Percentiles rank a stretch among this genome's conserved stretches.
phyloP scores from a whole-genome alignment of 768 basidiomycete species.

The Trametes punicea region DNA sequence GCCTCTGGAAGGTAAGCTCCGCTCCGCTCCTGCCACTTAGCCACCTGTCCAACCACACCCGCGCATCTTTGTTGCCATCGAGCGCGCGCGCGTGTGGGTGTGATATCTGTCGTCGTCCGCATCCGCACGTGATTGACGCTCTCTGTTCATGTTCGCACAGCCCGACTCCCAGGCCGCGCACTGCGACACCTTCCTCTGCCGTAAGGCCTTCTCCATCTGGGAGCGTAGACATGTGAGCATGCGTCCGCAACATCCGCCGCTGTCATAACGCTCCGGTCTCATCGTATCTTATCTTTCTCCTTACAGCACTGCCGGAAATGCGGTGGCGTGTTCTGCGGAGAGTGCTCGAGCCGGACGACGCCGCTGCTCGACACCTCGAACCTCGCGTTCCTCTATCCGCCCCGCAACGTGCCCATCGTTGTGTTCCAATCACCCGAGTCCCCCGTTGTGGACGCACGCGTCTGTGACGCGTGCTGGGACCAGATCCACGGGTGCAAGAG shows the following conservation, averaged over 20 bases:
- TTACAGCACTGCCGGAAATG: constrained; percentile 79
- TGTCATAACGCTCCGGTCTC: constrained; percentile 24
- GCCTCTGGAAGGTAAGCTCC: constrained; percentile 64
- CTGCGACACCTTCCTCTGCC: constrained; percentile 77
- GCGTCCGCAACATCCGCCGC: neutral
- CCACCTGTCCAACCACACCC: neutral
- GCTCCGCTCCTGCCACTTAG: neutral
- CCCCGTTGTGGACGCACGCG: constrained; percentile 55
- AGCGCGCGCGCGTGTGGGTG: neutral
- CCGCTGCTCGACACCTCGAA: constrained; percentile 70
- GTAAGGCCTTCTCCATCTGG: constrained; percentile 58
- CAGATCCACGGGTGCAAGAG: constrained; percentile 60
- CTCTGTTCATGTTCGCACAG: constrained; percentile 33
- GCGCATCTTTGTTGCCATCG: constrained; percentile 13
- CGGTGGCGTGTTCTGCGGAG: constrained; percentile 69
- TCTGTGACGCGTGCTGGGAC: constrained; percentile 76
- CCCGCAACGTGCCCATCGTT: constrained; percentile 59
- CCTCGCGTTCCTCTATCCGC: constrained; percentile 69
- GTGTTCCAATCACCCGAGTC: constrained; percentile 56
- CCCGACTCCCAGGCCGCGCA: constrained; percentile 56
- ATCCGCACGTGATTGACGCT: constrained; percentile 20
- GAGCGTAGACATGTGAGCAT: constrained; percentile 71
- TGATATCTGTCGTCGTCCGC: neutral
- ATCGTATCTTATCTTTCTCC: constrained; percentile 15
- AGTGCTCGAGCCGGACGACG: constrained; percentile 58